phyloP scores from a whole-genome alignment of 1,284 basidiomycete species.

The Dichomitus squalens region DNA sequence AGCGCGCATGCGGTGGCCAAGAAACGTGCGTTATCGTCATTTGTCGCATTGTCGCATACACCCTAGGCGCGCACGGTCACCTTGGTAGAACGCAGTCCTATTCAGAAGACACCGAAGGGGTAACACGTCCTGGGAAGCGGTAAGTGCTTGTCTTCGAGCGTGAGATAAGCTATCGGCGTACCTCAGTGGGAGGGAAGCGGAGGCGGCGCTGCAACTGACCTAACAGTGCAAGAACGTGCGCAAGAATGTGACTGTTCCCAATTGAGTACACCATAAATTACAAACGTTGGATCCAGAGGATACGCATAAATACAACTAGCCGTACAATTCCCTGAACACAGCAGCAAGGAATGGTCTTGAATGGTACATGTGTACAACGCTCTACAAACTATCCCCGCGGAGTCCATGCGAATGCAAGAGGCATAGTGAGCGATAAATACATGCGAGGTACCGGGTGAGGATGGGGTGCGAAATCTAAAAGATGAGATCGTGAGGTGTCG shows the following conservation, averaged over 20 bases:
- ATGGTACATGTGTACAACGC: conserved; percentile 4
- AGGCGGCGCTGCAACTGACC: not conserved
- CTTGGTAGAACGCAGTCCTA: too few relatives aligned
- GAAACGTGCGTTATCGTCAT: too few relatives aligned
- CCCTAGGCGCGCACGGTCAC: too few relatives aligned
- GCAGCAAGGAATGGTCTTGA: too few relatives aligned
- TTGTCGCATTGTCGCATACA: too few relatives aligned
- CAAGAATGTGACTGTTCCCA: not conserved
- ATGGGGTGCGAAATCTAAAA: not conserved
- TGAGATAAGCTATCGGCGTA: not conserved
- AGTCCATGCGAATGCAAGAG: conserved; percentile 16
- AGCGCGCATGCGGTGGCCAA: too few relatives aligned
- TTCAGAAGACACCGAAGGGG: too few relatives aligned
- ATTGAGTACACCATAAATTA: not conserved
- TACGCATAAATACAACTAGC: conserved; percentile 8
- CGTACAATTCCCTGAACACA: conserved; percentile 11
- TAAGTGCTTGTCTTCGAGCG: too few relatives aligned
- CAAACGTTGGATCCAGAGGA: not conserved
- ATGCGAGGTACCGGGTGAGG: not conserved
- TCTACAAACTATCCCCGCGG: conserved; percentile 4
- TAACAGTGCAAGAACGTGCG: not conserved
- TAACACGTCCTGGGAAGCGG: too few relatives aligned
- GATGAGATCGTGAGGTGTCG: conserved; percentile 13
- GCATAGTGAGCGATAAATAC: conserved; percentile 16
- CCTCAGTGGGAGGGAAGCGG: not conserved